Conservation (phyloP, 2,329 filamentous ascomycete genomes). For the Epichloe gansuensis region DNA sequence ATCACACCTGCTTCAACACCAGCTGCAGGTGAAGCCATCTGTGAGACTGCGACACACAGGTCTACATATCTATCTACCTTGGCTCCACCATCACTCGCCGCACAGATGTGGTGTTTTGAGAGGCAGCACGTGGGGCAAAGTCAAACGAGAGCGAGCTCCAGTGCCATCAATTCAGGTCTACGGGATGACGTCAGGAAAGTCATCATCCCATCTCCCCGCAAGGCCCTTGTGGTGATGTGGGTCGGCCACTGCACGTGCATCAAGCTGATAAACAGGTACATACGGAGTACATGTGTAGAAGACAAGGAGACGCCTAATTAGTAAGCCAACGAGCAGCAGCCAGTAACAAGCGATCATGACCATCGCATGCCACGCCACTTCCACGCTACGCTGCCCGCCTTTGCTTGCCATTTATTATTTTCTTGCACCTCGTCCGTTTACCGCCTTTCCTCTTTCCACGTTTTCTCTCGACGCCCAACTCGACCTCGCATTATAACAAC, state of each 20-base stretch:
- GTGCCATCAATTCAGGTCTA: too few species aligned
- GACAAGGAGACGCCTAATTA: not conserved
- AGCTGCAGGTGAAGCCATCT: not conserved
- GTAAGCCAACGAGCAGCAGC: not conserved
- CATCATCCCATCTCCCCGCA: not conserved
- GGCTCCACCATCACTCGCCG: not conserved
- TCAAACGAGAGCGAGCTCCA: too few species aligned
- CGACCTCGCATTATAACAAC: not conserved
- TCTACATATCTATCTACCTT: not conserved
- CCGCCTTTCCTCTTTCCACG: not conserved
- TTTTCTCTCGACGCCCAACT: not conserved
- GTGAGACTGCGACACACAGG: not conserved
- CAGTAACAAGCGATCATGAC: not conserved
- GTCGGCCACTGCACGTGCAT: too few species aligned
- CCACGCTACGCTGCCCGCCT: slow-evolving; percentile 3
- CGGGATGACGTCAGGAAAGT: too few species aligned
- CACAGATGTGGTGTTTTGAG: too few species aligned
- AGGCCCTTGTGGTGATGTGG: not conserved
- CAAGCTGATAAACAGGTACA: too few species aligned
- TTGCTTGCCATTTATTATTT: not conserved
- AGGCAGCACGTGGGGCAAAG: too few species aligned
- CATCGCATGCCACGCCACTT: not conserved
- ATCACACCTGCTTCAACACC: not conserved
- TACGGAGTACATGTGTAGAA: too few species aligned
- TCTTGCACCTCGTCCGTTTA: not conserved